These are phyloP conservation scores for Solanum habrochaites DNA, from an alignment of 257 asterid species.

Conservation along the genomic window DNA sequence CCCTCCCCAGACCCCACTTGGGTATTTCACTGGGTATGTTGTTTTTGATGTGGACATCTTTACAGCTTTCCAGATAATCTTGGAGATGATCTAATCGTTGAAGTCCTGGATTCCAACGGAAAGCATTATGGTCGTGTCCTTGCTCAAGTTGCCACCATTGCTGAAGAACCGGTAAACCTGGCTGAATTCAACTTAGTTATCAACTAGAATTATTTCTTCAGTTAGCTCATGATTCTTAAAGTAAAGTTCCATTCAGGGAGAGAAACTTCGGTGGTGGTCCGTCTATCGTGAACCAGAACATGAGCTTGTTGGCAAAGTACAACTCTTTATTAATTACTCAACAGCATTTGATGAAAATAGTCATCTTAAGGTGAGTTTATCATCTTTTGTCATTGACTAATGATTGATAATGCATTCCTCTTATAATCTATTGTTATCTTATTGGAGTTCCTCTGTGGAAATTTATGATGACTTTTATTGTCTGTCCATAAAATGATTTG, in stretches of 20 bases:
- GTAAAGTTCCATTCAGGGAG: conserved; percentile 26
- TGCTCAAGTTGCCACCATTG: conserved; percentile 46
- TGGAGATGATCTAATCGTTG: conserved; percentile 40
- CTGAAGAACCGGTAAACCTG: conserved; percentile 32
- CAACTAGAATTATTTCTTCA: background rate
- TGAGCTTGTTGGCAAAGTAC: conserved; percentile 39
- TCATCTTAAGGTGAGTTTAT: conserved; percentile 31
- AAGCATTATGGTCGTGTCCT: conserved; percentile 38
- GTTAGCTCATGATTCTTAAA: background rate
- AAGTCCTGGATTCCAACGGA: conserved; percentile 39
- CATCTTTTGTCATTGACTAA: background rate
- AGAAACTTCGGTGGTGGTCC: conserved; percentile 47
- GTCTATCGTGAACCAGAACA: conserved; percentile 44
- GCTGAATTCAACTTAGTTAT: background rate
- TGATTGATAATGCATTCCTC: background rate
- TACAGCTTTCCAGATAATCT: conserved; percentile 48
- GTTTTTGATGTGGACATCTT: conserved; percentile 4
- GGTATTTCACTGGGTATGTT: background rate
- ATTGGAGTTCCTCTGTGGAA: background rate
- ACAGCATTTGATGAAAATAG: conserved; percentile 29
- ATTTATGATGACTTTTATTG: background rate
- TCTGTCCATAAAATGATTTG: background rate
- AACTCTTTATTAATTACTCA: conserved; percentile 32
- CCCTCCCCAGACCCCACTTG: background rate
- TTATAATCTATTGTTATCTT: background rate